Conservation (phyloP, 257 asterid genomes). For the Coffea canephora region DNA sequence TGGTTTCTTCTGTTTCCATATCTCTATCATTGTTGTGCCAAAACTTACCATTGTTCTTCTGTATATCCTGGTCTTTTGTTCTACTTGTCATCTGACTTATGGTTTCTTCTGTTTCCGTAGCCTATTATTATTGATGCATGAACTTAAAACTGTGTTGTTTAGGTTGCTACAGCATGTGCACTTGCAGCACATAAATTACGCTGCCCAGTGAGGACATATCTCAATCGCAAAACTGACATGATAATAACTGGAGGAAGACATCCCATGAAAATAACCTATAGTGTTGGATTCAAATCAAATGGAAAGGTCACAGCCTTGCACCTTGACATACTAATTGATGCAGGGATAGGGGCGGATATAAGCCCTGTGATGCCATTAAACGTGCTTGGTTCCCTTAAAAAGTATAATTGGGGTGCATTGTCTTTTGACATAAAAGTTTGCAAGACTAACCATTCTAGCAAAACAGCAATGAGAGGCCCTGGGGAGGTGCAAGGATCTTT, state of each 20-base stretch:
- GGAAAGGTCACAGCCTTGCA: slow-evolving; percentile 76
- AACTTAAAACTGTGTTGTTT: slow-evolving; percentile 9
- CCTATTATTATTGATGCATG: slow-evolving; percentile 4
- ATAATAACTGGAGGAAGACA: slow-evolving; percentile 73
- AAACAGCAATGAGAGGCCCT: slow-evolving; percentile 73
- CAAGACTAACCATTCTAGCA: slow-evolving; percentile 66
- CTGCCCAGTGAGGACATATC: slow-evolving; percentile 61
- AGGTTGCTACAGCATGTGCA: slow-evolving; percentile 75
- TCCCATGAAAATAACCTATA: slow-evolving; percentile 70
- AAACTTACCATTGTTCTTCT: background rate
- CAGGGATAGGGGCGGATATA: slow-evolving; percentile 52
- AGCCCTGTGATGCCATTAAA: slow-evolving; percentile 50
- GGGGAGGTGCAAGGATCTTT: slow-evolving; percentile 76
- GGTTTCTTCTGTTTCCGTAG: background rate
- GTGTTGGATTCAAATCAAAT: slow-evolving; percentile 59
- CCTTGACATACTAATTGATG: slow-evolving; percentile 55
- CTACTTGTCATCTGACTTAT: background rate
- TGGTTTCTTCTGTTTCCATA: background rate
- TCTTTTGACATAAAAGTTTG: slow-evolving; percentile 62
- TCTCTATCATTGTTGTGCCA: slow-evolving; percentile 1
- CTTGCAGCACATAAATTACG: slow-evolving; percentile 70
- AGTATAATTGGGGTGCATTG: slow-evolving; percentile 68
- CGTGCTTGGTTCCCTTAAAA: slow-evolving; percentile 43
- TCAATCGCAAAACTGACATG: slow-evolving; percentile 69
- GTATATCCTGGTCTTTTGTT: background rate